Evolutionary conservation across 164 flowering plant genomes (phyloP).

Genomic region (Annona cherimola): DNA sequence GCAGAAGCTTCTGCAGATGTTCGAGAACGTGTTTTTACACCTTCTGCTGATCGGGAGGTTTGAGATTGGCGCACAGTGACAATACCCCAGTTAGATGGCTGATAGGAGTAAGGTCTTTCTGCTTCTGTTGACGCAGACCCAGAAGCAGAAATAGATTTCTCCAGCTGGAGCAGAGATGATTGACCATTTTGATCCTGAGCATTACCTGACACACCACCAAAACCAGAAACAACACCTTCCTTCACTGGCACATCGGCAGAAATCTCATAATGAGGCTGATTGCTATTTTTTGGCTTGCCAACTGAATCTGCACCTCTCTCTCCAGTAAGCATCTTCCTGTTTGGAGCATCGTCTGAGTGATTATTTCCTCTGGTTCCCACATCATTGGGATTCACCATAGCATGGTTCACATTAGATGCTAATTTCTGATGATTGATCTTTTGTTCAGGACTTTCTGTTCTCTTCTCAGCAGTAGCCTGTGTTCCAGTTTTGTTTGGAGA

Average conservation of each 20-base stretch:
- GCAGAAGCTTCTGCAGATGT: conserved; percentile 23
- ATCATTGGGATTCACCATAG: conserved; percentile 19
- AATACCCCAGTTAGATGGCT: conserved; percentile 13
- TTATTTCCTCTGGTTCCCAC: conserved; percentile 12
- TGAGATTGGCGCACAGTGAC: conserved; percentile 18
- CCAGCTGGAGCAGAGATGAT: conserved; percentile 16
- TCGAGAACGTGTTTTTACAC: conserved; percentile 11
- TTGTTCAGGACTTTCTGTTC: conserved; percentile 29
- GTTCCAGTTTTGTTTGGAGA: conserved; percentile 31
- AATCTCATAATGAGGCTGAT: conserved; percentile 6
- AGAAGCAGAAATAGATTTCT: conserved; percentile 19
- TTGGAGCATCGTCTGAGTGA: conserved; percentile 19
- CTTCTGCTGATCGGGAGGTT: conserved; percentile 16
- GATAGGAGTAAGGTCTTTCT: conserved; percentile 10
- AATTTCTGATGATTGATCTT: conserved; percentile 38
- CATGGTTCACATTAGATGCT: conserved; percentile 36
- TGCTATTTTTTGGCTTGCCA: conserved; percentile 17
- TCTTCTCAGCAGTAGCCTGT: conserved; percentile 43
- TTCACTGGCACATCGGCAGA: conserved; percentile 10
- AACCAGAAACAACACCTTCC: conserved; percentile 18
- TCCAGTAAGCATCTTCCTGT: conserved; percentile 16
- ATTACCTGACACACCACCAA: conserved; percentile 17
- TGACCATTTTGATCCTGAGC: conserved; percentile 21
- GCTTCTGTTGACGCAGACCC: conserved; percentile 13
- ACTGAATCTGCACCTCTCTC: conserved; percentile 16